Conservation (phyloP, 441 rosid species). For the Monsonia emarginata region DNA sequence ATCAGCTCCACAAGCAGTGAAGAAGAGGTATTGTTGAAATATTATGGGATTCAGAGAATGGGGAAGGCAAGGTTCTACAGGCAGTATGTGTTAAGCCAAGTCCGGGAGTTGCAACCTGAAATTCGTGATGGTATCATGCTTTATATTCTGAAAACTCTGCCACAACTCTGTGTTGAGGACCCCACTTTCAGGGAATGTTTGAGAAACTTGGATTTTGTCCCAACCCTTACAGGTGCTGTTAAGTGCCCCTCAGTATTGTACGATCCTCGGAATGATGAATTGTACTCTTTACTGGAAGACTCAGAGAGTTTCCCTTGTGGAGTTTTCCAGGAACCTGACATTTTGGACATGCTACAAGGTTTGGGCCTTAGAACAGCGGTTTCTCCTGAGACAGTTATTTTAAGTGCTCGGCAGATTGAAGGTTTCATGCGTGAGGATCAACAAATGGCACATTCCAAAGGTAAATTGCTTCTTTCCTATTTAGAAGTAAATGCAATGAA, state of each 20-base stretch:
- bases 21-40: constrained; percentile 61
- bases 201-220: constrained; percentile 78
- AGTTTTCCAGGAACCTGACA: constrained; percentile 51
- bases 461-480: constrained; percentile 80
- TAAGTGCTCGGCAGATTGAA: constrained; percentile 83
- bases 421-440: constrained; percentile 56
- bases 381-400: constrained; percentile 72
- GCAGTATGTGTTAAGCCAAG: constrained; percentile 52
- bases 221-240: constrained; percentile 51
- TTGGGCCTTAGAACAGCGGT: constrained; percentile 81
- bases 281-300: constrained; percentile 73
- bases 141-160: constrained; percentile 66
- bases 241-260: constrained; percentile 64
- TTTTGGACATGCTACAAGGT: constrained; percentile 78
- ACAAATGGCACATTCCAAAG: constrained; percentile 64
- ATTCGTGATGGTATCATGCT: constrained; percentile 71
- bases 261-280: constrained; percentile 92
- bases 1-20: constrained; percentile 45
- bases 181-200: constrained; percentile 53
- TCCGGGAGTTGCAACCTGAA: constrained; percentile 63
- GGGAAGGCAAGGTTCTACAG: constrained; percentile 69
- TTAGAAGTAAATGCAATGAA: constrained; percentile 86
- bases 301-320: constrained; percentile 72
- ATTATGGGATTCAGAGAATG: constrained; percentile 74
- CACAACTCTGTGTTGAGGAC: constrained; percentile 80